These are phyloP conservation scores for Rubus idaeus DNA, from an alignment of 306 rosid species.

Conservation along the genomic window DNA sequence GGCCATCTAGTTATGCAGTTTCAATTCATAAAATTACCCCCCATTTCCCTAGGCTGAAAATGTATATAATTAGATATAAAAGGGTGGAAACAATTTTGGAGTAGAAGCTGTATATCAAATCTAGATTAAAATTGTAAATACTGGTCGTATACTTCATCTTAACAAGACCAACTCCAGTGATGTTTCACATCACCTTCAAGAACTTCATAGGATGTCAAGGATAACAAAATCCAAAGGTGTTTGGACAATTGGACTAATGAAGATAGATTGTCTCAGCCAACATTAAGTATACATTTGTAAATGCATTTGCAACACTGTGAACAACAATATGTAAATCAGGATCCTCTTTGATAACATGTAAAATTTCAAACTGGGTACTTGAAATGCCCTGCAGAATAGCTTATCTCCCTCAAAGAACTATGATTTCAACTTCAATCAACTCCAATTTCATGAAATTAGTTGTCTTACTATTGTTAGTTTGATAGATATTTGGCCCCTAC, in stretches of 20 bases:
- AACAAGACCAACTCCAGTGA: not conserved
- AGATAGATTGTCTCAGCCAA: not conserved
- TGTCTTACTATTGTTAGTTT: not conserved
- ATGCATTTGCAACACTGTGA: not conserved
- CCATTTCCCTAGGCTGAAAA: not conserved
- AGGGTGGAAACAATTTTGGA: not conserved
- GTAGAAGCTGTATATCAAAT: not conserved
- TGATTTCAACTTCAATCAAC: not conserved
- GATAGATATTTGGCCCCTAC: not conserved
- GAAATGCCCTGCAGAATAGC: not conserved
- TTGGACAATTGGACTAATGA: not conserved
- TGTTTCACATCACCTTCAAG: not conserved
- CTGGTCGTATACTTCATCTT: not conserved
- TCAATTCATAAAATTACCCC: not conserved
- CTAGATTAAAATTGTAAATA: not conserved
- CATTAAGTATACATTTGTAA: not conserved
- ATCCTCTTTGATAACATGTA: not conserved
- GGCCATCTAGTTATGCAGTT: not conserved
- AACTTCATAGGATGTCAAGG: not conserved
- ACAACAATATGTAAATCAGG: not conserved
- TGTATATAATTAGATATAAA: not conserved
- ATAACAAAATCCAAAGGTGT: too few relatives aligned
- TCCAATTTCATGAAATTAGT: not conserved
- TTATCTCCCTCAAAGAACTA: not conserved
- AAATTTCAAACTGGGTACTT: not conserved